These are phyloP conservation scores for Crithidia thermophila DNA, from an alignment of 208 protist genomes.

Conservation along the genomic window DNA sequence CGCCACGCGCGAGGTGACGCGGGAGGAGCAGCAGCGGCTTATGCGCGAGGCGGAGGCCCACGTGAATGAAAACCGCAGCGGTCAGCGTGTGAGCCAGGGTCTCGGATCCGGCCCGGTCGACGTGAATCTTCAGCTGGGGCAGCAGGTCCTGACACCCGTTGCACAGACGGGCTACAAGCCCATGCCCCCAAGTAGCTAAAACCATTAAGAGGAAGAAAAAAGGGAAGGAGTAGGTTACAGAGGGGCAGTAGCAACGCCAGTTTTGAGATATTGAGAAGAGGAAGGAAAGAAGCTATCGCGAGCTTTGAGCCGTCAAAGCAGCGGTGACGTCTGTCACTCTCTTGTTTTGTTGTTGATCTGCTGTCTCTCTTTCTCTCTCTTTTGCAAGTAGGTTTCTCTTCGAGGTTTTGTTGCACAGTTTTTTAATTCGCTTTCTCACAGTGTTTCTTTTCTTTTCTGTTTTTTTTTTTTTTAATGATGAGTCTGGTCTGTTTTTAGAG, in stretches of 20 bases:
- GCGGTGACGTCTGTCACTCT: neutral
- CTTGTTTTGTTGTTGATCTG: neutral
- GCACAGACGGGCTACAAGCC: constrained; percentile 84
- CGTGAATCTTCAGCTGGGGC: constrained; percentile 73
- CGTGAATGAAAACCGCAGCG: constrained; percentile 72
- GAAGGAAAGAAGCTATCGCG: neutral
- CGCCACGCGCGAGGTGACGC: constrained; percentile 83
- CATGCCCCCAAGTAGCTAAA: constrained; percentile 42
- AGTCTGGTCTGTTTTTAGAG: too few species aligned
- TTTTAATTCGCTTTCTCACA: neutral
- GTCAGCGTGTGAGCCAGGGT: constrained; percentile 50
- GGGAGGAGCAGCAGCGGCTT: constrained; percentile 80
- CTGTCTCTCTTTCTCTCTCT: constrained; percentile 2
- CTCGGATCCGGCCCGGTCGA: constrained; percentile 57
- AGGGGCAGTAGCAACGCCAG: too few species aligned
- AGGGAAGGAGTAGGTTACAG: too few species aligned
- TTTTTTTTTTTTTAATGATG: neutral
- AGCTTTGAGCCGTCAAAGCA: neutral
- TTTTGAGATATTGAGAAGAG: neutral
- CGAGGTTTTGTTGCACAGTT: neutral
- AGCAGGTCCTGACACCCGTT: constrained; percentile 75
- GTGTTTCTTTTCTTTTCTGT: neutral
- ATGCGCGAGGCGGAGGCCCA: constrained; percentile 63
- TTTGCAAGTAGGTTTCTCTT: constrained; percentile 13
- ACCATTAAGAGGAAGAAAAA: neutral